These are phyloP conservation scores for Ampelomyces quisqualis DNA, from an alignment of 2,329 filamentous ascomycete species.

Conservation along the genomic window DNA sequence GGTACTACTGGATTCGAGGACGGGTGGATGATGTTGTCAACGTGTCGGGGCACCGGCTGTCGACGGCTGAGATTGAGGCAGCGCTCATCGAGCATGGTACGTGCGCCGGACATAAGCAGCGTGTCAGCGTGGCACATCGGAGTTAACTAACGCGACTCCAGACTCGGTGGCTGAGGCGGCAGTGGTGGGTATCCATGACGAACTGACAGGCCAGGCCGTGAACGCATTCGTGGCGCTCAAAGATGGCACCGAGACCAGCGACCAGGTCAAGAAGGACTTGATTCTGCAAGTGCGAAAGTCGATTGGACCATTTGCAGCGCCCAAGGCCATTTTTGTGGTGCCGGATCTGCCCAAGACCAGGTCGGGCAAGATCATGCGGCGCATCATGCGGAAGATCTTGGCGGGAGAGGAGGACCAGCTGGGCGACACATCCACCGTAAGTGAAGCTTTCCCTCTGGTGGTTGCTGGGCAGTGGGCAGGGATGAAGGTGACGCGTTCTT, in stretches of 20 bases:
- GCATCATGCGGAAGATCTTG: slow-evolving; percentile 94
- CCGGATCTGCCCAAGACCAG: slow-evolving; percentile 95
- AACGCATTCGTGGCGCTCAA: slow-evolving; percentile 96
- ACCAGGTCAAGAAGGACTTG: slow-evolving; percentile 88
- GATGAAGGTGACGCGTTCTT: slow-evolving; percentile 32
- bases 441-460: slow-evolving; percentile 38
- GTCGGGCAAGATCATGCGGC: slow-evolving; percentile 98
- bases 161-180: slow-evolving; percentile 86
- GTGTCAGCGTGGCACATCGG: neutral
- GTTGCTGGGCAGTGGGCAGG: slow-evolving; percentile 11
- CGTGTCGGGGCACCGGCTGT: slow-evolving; percentile 92
- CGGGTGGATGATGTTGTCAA: slow-evolving; percentile 99
- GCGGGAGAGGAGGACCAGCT: slow-evolving; percentile 96
- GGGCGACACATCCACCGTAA: slow-evolving; percentile 86
- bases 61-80: slow-evolving; percentile 96
- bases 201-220: slow-evolving; percentile 94
- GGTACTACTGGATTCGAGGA: slow-evolving; percentile 99
- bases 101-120: slow-evolving; percentile 14
- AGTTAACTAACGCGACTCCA: slow-evolving; percentile 35
- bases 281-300: slow-evolving; percentile 94
- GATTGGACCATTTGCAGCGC: slow-evolving; percentile 95
- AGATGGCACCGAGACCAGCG: slow-evolving; percentile 72
- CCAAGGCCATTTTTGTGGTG: slow-evolving; percentile 88
- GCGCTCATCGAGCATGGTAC: slow-evolving; percentile 85
- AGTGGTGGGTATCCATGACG: slow-evolving; percentile 89